phyloP scores from a whole-genome alignment of 495 filamentous ascomycete species.

The Trichoderma orchidacearum region DNA sequence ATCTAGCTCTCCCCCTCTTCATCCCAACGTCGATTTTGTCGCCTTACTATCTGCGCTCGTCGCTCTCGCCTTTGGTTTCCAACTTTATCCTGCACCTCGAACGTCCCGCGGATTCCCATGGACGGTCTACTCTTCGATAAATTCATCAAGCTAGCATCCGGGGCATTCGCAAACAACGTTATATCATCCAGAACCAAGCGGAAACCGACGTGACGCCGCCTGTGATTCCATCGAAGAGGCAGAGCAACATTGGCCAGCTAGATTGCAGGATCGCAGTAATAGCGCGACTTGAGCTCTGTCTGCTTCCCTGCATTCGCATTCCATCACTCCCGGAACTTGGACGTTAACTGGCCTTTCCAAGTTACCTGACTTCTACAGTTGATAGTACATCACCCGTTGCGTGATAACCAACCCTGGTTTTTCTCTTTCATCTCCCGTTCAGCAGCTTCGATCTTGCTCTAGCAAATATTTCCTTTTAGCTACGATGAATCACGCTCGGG shows the following conservation, averaged over 20 bases:
- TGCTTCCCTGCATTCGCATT: no score
- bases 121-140: neutral
- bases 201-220: slow-evolving; percentile 2
- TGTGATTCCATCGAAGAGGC: neutral
- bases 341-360: no score
- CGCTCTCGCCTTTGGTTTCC: neutral
- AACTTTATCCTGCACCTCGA: neutral
- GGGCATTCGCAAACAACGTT: neutral
- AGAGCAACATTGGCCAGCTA: neutral
- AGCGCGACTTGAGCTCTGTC: no score
- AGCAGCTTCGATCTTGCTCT: neutral
- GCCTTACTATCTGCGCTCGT: neutral
- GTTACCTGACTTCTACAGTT: no score
- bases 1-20: neutral
- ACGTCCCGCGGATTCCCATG: neutral
- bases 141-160: neutral
- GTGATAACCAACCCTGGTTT: no score
- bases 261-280: neutral
- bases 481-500: slow-evolving; percentile 64
- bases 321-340: no score
- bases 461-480: neutral
- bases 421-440: no score
- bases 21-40: neutral
- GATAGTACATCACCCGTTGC: no score
- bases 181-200: neutral